Evolutionary conservation across 225 moss, liverwort and hornwort genomes (phyloP).

Genomic region (Sphagnum tenellum): DNA sequence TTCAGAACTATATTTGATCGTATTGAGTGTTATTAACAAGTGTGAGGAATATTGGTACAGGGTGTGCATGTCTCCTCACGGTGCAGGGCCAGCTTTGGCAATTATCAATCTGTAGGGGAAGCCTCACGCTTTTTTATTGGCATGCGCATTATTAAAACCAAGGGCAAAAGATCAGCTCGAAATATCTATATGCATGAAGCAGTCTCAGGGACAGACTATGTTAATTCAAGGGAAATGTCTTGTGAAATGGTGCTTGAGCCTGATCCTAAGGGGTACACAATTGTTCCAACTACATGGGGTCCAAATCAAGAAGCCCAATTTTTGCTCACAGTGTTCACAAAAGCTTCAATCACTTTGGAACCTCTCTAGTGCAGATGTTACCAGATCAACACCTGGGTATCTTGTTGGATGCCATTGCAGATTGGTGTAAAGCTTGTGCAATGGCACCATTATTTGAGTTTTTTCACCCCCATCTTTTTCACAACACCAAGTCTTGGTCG

Average conservation of each 20-base stretch:
- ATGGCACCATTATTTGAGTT: no score
- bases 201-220: conserved; percentile 88
- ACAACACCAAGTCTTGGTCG: no score
- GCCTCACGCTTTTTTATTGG: conserved; percentile 80
- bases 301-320: conserved; percentile 97
- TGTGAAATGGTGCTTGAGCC: conserved; percentile 96
- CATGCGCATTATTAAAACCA: conserved; percentile 91
- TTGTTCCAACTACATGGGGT: conserved; percentile 87
- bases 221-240: conserved; percentile 87
- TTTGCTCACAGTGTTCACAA: conserved; percentile 92
- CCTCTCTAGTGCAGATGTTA: conserved; percentile 35
- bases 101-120: conserved; percentile 78
- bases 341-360: conserved; percentile 91
- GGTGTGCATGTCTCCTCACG: conserved; percentile 86
- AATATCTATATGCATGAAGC: conserved; percentile 93
- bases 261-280: conserved; percentile 96
- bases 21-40: no score
- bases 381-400: no score
- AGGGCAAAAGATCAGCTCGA: conserved; percentile 75
- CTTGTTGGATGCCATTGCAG: no score
- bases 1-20: no score
- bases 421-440: no score
- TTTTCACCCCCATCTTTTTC: no score
- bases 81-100: conserved; percentile 66
- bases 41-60: conserved; percentile 18